Evolutionary conservation across 2,329 filamentous ascomycete species (phyloP).

Genomic region (Penicillium vulpinum): DNA sequence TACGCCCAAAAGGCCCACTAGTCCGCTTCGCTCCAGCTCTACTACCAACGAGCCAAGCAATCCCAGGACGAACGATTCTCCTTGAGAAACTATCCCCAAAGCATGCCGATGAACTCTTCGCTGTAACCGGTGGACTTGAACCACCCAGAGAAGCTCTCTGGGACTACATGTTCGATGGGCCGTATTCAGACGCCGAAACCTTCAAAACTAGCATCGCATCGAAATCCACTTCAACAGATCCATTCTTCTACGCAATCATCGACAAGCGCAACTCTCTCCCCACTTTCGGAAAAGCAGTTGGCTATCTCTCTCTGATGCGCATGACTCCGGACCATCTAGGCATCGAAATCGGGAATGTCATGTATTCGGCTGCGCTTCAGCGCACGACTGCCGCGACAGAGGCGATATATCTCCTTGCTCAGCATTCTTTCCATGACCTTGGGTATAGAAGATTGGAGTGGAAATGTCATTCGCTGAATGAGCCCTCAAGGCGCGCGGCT

Average conservation of each 20-base stretch:
- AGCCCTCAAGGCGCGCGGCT: conserved; percentile 56
- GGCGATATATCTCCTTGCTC: conserved; percentile 57
- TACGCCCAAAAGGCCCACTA: conserved; percentile 12
- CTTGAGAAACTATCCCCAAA: conserved; percentile 28
- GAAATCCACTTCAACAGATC: conserved; percentile 33
- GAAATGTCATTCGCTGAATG: conserved; percentile 63
- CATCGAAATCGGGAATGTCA: conserved; percentile 60
- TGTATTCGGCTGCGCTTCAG: conserved; percentile 54
- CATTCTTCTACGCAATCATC: conserved; percentile 50
- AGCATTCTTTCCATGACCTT: conserved; percentile 55
- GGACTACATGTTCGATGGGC: conserved; percentile 45
- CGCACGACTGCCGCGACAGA: conserved; percentile 60
- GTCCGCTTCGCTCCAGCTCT: conserved; percentile 11
- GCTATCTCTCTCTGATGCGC: conserved; percentile 47
- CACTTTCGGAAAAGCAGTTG: conserved; percentile 40
- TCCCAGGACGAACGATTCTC: conserved; percentile 27
- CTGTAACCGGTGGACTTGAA: conserved; percentile 27
- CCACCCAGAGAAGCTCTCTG: conserved; percentile 32
- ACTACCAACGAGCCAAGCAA: conserved; percentile 8
- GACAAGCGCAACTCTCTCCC: conserved; percentile 29
- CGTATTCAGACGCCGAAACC: conserved; percentile 31
- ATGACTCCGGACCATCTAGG: conserved; percentile 51
- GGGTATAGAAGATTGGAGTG: conserved; percentile 62
- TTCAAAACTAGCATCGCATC: conserved; percentile 32
- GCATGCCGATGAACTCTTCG: conserved; percentile 36